Base-by-base conservation (phyloP, 805 yeast genomes). In the Metschnikowia gelsemii region DNA sequence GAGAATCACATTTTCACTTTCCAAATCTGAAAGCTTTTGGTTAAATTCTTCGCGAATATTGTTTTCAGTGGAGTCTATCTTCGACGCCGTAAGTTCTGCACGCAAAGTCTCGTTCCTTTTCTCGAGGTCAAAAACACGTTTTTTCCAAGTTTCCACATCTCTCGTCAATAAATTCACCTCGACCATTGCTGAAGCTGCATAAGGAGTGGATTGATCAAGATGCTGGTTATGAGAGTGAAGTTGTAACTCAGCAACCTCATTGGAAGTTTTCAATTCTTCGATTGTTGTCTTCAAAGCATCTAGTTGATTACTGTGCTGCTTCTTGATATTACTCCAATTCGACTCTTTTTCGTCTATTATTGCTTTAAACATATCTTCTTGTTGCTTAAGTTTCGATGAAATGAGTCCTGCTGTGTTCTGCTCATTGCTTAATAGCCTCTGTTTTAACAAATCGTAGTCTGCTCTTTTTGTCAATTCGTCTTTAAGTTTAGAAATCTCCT, bases 361-460 rank as follows among this genome's bases (percentile, higher is more conserved):
- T 0, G 87, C 81, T 45, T 71, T 67, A 59, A 82, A 68, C 55
- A 87, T 95, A 32, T 81, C 80, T 45, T 87, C 93, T 57, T 86
- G 86, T 4, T 90, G 84, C 17, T 70, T 66, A 9, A 85, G 65
- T 50, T 78, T 73, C 22, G 75, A 70, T 8, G 76, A 70, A 16
- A 80, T 63, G 2, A 75, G 65, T 43, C 76, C 80, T 0, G 80
- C 80, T 26, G 81, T 63, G 42, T 76, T 78, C 51, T 76, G 80
- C 57, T 87, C 95, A 20, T 73, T 63, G 46, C 79, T 75, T 17
- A 74, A 58, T 16, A 87, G 63, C 49, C 87, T 73, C 25, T 75
- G 72, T 55, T 85, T 84, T 45, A 90, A 58, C 38, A 78, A 80
- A 27, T 87, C 91, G 59, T 89, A 89, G 63, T 90, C 96, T 0